Conservation (phyloP, 78 protist species). For the Pigoraptor vietnamica region DNA sequence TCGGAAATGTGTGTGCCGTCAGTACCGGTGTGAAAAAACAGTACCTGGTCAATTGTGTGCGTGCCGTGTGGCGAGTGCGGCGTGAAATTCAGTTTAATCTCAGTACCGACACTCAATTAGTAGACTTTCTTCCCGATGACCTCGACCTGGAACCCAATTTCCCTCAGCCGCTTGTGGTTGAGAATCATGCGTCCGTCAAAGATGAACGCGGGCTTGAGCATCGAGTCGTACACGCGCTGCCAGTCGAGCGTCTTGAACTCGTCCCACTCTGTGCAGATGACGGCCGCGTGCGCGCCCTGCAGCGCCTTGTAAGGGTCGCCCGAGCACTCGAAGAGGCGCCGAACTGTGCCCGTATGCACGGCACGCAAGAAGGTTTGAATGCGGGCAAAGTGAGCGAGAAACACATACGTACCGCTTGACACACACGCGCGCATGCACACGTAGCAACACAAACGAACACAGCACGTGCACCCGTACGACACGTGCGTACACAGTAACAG, state of each 20-base stretch:
- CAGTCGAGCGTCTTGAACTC: conserved; percentile 74
- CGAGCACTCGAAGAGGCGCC: not conserved
- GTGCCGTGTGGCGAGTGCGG: too few relatives aligned
- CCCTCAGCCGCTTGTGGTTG: conserved; percentile 39
- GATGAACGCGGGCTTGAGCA: conserved; percentile 84
- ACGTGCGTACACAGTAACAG: not conserved
- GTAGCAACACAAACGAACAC: too few relatives aligned
- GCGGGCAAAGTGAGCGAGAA: too few relatives aligned
- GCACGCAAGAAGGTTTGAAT: too few relatives aligned
- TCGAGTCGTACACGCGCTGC: conserved; percentile 17
- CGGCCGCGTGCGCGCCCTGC: conserved; percentile 78
- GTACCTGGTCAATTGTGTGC: too few relatives aligned
- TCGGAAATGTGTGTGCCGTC: too few relatives aligned
- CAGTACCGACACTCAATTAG: too few relatives aligned
- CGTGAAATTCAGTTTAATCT: too few relatives aligned
- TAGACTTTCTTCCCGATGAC: conserved; percentile 45
- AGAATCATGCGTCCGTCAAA: conserved; percentile 87
- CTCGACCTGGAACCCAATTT: conserved; percentile 73
- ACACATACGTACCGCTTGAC: too few relatives aligned
- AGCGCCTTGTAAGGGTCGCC: conserved; percentile 44
- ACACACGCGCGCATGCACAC: not conserved
- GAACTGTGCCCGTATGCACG: not conserved
- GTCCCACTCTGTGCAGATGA: conserved; percentile 93
- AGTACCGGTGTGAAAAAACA: too few relatives aligned
- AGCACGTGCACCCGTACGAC: not conserved